Conservation (phyloP, 1,284 basidiomycete species). For the Rhodotorula sp. region DNA sequence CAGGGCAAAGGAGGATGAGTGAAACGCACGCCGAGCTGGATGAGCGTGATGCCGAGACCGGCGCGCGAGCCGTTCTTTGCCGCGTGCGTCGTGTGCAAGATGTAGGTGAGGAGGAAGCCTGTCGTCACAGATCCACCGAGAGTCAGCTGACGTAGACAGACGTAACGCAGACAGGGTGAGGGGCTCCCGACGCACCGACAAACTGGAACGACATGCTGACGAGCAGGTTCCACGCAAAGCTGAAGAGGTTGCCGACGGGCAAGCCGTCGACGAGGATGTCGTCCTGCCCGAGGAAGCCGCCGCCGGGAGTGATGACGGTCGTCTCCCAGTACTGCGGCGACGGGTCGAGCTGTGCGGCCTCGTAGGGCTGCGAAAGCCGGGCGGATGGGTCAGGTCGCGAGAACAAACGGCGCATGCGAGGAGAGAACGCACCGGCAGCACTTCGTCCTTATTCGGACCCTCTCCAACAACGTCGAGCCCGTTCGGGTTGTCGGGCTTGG, state of each 20-base stretch:
- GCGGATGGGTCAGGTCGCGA: slow-evolving; percentile 15
- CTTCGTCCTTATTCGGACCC: slow-evolving; percentile 71
- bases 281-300: slow-evolving; percentile 53
- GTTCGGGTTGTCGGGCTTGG: slow-evolving; percentile 69
- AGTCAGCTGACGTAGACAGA: neutral
- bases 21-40: slow-evolving; percentile 58
- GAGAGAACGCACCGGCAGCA: slow-evolving; percentile 69
- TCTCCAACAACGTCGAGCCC: slow-evolving; percentile 58
- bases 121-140: neutral
- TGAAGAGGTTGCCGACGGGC: slow-evolving; percentile 62
- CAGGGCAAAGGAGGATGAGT: too few relatives aligned
- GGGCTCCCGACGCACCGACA: slow-evolving; percentile 57
- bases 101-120: slow-evolving; percentile 86
- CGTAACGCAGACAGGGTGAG: neutral
- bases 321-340: slow-evolving; percentile 98
- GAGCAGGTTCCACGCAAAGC: slow-evolving; percentile 76
- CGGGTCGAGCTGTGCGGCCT: slow-evolving; percentile 81
- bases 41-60: slow-evolving; percentile 89
- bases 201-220: slow-evolving; percentile 97
- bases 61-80: slow-evolving; percentile 91
- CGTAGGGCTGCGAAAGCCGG: slow-evolving; percentile 69
- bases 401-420: neutral
- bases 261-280: slow-evolving; percentile 61
- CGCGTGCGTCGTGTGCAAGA: slow-evolving; percentile 83
- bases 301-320: slow-evolving; percentile 70